Evolutionary conservation across 202 grass and related monocot genomes (phyloP).

Genomic region (Setaria italica): DNA sequence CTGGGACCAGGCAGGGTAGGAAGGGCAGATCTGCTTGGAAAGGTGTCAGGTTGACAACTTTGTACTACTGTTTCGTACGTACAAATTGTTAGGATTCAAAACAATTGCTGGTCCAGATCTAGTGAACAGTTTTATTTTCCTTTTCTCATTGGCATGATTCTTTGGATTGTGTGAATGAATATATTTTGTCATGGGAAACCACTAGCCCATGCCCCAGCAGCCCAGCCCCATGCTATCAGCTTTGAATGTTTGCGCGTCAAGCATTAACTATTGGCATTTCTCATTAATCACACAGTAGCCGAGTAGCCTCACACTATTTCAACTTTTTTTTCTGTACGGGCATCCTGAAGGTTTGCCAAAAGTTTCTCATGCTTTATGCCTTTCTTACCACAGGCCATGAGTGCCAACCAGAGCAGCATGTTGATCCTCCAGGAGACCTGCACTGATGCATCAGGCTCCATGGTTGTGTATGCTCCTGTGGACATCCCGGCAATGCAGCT

Average conservation of each 20-base stretch:
- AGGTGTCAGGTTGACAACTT: conserved; percentile 59
- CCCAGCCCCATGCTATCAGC: neutral
- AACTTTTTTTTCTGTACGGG: neutral
- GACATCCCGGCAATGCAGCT: conserved; percentile 97
- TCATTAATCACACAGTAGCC: neutral
- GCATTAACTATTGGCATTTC: conserved; percentile 7
- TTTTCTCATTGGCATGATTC: neutral
- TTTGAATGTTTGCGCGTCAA: conserved; percentile 12
- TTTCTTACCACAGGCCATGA: conserved; percentile 64
- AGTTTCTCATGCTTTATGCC: neutral
- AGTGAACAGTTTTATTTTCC: neutral
- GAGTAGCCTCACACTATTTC: neutral
- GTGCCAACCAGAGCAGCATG: conserved; percentile 93
- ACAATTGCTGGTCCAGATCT: conserved; percentile 23
- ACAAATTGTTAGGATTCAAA: conserved; percentile 25
- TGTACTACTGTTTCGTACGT: conserved; percentile 15
- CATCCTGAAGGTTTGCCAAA: neutral
- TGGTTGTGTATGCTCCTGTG: conserved; percentile 93
- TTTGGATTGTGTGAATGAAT: neutral
- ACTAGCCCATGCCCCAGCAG: neutral
- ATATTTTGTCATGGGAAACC: conserved; percentile 23
- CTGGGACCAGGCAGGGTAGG: conserved; percentile 36
- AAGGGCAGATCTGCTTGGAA: conserved; percentile 51
- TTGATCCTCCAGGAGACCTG: conserved; percentile 96
- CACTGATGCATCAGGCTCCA: conserved; percentile 83